These are phyloP conservation scores for Candida germanica DNA, from an alignment of 805 yeast species.

Conservation along the genomic window DNA sequence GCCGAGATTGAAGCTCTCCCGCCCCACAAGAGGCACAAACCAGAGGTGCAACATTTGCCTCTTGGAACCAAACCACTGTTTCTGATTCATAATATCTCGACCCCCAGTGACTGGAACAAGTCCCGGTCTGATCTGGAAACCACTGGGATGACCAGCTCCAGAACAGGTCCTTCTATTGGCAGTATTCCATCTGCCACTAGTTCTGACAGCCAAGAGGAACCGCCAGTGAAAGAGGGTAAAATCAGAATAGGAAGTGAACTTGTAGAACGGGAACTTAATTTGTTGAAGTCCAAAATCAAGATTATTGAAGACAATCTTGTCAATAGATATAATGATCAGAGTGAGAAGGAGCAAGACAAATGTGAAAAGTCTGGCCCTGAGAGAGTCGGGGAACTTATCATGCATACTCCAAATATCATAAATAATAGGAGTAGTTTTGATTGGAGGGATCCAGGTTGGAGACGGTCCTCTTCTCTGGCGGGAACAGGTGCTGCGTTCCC, in stretches of 20 bases:
- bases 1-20: not conserved
- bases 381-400: not conserved
- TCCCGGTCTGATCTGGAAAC: no score
- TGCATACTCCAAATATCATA: not conserved
- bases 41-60: no score
- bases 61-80: constrained; percentile 7
- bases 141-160: no score
- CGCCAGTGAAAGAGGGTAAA: no score
- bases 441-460: not conserved
- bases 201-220: no score
- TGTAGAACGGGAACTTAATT: not conserved
- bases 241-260: no score
- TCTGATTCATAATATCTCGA: constrained; percentile 1
- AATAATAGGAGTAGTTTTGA: not conserved
- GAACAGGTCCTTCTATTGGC: no score
- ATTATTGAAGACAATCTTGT: not conserved
- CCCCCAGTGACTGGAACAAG: no score
- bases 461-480: no score
- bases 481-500: no score
- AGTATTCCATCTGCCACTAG: no score
- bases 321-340: not conserved
- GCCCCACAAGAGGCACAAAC: not conserved
- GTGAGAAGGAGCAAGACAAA: not conserved
- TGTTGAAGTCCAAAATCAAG: not conserved
- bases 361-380: not conserved